A percentile compares a stretch with the other conserved stretches of the same genome.
Conservation (phyloP, 257 asterid genomes). For the Pogostemon cablin region DNA sequence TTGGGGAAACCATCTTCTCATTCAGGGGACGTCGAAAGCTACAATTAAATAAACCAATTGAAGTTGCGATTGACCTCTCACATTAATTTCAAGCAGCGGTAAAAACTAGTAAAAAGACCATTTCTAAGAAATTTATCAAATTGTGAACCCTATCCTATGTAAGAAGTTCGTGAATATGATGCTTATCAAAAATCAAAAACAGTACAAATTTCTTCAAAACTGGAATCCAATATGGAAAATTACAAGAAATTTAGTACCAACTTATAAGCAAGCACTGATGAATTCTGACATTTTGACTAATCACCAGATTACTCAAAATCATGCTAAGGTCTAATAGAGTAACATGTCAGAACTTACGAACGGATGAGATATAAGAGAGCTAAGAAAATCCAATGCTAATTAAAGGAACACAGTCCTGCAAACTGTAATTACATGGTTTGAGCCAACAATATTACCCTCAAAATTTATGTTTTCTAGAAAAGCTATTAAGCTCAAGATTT, state of each 20-base stretch:
- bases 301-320: neutral
- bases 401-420: too few relatives aligned
- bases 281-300: neutral
- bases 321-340: neutral
- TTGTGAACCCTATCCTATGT: too few relatives aligned
- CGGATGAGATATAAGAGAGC: neutral
- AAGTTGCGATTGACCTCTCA: conserved; percentile 1
- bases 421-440: neutral
- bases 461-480: neutral
- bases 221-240: neutral
- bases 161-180: neutral
- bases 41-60: conserved; percentile 3
- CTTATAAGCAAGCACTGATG: conserved; percentile 1
- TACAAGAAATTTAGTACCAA: neutral
- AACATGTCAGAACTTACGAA: neutral
- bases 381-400: too few relatives aligned
- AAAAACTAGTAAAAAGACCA: neutral
- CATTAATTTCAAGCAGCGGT: conserved; percentile 1
- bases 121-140: neutral
- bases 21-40: neutral
- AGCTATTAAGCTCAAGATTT: neutral
- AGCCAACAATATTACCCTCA: neutral
- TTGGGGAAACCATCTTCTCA: neutral
- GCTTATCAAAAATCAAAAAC: conserved; percentile 16
- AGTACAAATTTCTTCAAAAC: neutral